phyloP scores from a whole-genome alignment of 2,329 filamentous ascomycete genomes.

The Fusarium chuoi region DNA sequence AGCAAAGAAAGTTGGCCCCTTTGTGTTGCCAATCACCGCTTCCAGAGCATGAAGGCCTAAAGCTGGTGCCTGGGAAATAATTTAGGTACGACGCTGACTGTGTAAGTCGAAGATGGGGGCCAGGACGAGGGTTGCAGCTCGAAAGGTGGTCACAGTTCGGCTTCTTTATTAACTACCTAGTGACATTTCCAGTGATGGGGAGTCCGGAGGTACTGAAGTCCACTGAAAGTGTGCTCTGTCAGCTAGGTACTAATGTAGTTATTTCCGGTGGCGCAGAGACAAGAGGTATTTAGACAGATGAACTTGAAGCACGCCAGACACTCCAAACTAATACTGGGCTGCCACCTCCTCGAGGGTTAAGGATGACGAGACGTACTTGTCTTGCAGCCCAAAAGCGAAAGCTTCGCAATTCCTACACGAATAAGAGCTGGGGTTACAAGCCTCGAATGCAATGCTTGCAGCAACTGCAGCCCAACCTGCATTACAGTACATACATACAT shows the following conservation, averaged over 20 bases:
- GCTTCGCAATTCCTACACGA: slow-evolving; percentile 29
- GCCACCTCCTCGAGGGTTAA: slow-evolving; percentile 18
- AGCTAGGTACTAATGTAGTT: not conserved
- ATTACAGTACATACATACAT: slow-evolving; percentile 14
- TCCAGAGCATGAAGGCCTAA: slow-evolving; percentile 22
- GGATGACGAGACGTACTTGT: slow-evolving; percentile 6
- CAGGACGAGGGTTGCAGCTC: not conserved
- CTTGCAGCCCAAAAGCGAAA: slow-evolving; percentile 22
- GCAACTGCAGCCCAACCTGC: slow-evolving; percentile 38
- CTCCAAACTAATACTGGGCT: slow-evolving; percentile 2
- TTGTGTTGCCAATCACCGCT: slow-evolving; percentile 32
- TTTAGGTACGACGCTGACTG: slow-evolving; percentile 31
- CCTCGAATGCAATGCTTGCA: slow-evolving; percentile 31
- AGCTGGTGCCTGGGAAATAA: slow-evolving; percentile 30
- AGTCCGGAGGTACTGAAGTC: not conserved
- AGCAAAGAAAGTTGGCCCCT: slow-evolving; percentile 17
- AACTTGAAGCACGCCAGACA: slow-evolving; percentile 1
- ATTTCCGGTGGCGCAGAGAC: not conserved
- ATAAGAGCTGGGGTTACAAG: slow-evolving; percentile 23
- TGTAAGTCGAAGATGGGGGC: slow-evolving; percentile 35
- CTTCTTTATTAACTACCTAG: not conserved
- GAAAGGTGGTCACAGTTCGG: not conserved
- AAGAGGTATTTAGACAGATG: not conserved
- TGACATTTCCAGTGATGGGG: not conserved
- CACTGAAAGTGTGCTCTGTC: not conserved